phyloP scores from a whole-genome alignment of 805 yeast genomes.

The Myxozyma lipomycoides region DNA sequence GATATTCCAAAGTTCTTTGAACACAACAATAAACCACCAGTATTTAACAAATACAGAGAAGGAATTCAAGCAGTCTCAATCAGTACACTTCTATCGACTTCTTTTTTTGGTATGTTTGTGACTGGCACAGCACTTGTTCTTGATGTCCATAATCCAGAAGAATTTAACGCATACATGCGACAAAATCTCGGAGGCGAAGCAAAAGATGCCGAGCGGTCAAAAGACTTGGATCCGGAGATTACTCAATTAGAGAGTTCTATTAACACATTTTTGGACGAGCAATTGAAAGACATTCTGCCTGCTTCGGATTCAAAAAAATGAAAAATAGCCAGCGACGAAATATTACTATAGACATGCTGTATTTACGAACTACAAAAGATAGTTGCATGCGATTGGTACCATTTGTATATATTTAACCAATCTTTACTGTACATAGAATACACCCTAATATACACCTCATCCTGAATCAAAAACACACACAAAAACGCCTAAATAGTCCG shows the following conservation, averaged over 20 bases:
- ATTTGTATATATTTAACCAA: not conserved
- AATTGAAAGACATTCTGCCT: not conserved
- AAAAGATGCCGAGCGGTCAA: conserved; percentile 15
- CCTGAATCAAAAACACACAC: too few relatives aligned
- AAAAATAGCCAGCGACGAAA: not conserved
- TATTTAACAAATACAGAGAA: conserved; percentile 65
- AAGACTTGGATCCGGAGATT: conserved; percentile 15
- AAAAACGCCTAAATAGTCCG: too few relatives aligned
- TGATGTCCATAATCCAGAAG: conserved; percentile 62
- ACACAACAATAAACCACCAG: conserved; percentile 74
- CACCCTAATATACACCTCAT: too few relatives aligned
- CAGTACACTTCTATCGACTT: conserved; percentile 64
- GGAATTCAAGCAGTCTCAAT: conserved; percentile 75
- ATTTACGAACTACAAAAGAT: too few relatives aligned
- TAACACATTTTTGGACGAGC: conserved; percentile 15
- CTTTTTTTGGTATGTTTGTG: conserved; percentile 63
- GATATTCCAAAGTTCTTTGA: conserved; percentile 67
- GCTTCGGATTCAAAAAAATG: not conserved
- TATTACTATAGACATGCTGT: not conserved
- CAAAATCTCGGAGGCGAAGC: conserved; percentile 56
- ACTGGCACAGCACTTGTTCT: conserved; percentile 72
- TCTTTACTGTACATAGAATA: not conserved
- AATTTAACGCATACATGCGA: conserved; percentile 65
- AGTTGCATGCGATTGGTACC: too few relatives aligned
- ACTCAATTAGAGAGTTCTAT: conserved; percentile 15